These are phyloP conservation scores for Fusarium sp. DNA, from an alignment of 2,329 filamentous ascomycete species.

Conservation along the genomic window DNA sequence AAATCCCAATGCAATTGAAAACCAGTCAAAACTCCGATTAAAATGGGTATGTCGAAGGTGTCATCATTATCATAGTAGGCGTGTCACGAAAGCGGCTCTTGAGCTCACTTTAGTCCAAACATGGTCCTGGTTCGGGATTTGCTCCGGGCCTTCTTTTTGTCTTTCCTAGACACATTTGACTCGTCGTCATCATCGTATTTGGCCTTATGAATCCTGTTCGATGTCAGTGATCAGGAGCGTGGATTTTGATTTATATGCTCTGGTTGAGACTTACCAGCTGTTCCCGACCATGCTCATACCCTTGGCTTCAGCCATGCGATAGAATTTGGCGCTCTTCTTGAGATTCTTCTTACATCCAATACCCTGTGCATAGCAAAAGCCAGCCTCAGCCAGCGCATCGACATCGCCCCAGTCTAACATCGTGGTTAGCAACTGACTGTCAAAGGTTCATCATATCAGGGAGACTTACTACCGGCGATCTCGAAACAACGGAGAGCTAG, in stretches of 20 bases:
- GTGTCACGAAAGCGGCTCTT: conserved; percentile 25
- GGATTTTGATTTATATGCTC: background rate
- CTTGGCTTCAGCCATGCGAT: conserved; percentile 89
- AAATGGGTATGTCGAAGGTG: conserved; percentile 49
- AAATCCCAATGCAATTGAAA: conserved; percentile 42
- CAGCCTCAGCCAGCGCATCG: conserved; percentile 92
- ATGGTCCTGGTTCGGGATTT: conserved; percentile 82
- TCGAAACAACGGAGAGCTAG: conserved; percentile 94
- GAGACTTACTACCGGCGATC: conserved; percentile 81
- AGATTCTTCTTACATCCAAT: conserved; percentile 95
- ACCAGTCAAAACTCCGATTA: conserved; percentile 51
- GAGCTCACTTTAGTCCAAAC: conserved; percentile 65
- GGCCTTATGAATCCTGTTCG: conserved; percentile 88
- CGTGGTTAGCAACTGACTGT: conserved; percentile 35
- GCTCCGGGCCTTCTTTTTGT: conserved; percentile 75
- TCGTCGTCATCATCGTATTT: conserved; percentile 86
- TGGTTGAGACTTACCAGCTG: conserved; percentile 81
- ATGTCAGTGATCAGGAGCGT: conserved; percentile 5
- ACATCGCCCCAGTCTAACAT: conserved; percentile 86
- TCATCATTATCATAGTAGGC: conserved; percentile 50
- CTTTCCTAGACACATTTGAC: conserved; percentile 58
- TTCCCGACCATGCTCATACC: conserved; percentile 98
- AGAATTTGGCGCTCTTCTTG: conserved; percentile 92
- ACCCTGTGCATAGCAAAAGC: conserved; percentile 95
- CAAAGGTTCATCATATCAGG: no score